Conservation (phyloP, 2,329 filamentous ascomycete species). For the Fusarium euwallaceae region DNA sequence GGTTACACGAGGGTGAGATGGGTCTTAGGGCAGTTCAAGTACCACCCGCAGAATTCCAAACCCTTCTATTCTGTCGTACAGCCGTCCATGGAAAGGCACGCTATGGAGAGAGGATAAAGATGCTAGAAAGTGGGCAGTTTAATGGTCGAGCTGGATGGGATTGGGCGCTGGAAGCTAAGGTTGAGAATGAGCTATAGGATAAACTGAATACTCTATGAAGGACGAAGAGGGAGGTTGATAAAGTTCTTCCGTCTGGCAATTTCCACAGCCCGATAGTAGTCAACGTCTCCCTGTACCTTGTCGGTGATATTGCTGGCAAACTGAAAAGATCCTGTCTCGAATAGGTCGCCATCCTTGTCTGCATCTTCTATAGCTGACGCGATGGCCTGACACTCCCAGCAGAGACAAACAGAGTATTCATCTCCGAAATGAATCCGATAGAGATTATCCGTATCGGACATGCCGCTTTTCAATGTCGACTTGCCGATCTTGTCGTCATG, state of each 20-base stretch:
- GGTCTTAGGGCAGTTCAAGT: conserved; percentile 29
- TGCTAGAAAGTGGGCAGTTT: conserved; percentile 32
- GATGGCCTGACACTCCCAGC: conserved; percentile 41
- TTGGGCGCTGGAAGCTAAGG: no score
- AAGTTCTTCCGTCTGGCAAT: conserved; percentile 31
- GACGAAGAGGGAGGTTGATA: conserved; percentile 17
- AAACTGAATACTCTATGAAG: not conserved
- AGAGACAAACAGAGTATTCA: conserved; percentile 33
- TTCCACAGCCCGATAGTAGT: conserved; percentile 33
- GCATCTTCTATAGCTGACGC: conserved; percentile 29
- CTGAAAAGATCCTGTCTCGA: not conserved
- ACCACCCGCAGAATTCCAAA: conserved; percentile 28
- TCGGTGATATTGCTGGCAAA: conserved; percentile 6
- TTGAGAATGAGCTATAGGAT: not conserved
- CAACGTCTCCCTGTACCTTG: conserved; percentile 14
- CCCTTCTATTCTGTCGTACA: conserved; percentile 38
- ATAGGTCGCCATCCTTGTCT: conserved; percentile 9
- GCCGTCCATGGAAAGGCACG: conserved; percentile 27
- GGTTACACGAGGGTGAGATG: conserved; percentile 23
- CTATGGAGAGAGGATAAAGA: conserved; percentile 32
- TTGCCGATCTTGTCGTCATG: conserved; percentile 40
- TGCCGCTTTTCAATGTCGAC: conserved; percentile 16
- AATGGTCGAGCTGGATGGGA: conserved; percentile 26
- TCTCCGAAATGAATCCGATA: conserved; percentile 36
- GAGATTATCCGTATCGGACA: conserved; percentile 27